phyloP scores from a whole-genome alignment of 2,329 filamentous ascomycete genomes.

The Alternaria gaisen region DNA sequence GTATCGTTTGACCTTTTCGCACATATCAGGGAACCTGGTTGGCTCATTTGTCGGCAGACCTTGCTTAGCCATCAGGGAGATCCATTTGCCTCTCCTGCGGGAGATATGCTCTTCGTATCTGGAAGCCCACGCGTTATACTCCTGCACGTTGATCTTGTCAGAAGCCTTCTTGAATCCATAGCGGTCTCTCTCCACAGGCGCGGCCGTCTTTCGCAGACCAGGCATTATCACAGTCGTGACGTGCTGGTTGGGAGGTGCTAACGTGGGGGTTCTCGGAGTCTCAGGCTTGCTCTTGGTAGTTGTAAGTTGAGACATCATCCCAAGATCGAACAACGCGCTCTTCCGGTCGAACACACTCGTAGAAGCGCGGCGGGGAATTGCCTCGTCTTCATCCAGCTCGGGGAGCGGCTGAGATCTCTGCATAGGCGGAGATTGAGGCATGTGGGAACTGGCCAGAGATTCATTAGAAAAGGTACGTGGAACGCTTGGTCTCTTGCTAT shows the following conservation, averaged over 20 bases:
- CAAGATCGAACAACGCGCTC: constrained; percentile 40
- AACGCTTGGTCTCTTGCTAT: constrained; percentile 34
- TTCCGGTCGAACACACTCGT: constrained; percentile 48
- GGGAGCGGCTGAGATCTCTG: constrained; percentile 41
- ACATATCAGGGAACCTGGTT: constrained; percentile 79
- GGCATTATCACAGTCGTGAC: constrained; percentile 16
- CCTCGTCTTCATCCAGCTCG: constrained; percentile 47
- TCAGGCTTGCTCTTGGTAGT: constrained; percentile 23
- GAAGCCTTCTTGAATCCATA: constrained; percentile 93
- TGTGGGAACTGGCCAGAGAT: constrained; percentile 14
- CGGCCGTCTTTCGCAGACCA: constrained; percentile 27
- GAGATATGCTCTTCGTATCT: constrained; percentile 78
- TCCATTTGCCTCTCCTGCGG: constrained; percentile 83
- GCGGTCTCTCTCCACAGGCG: constrained; percentile 69
- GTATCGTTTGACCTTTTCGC: constrained; percentile 86
- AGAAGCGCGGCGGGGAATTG: constrained; percentile 46
- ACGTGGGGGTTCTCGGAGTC: neutral
- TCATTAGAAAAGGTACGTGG: constrained; percentile 30
- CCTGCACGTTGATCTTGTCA: constrained; percentile 76
- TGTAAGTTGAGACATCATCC: constrained; percentile 25
- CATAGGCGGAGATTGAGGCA: constrained; percentile 31
- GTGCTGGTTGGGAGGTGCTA: constrained; percentile 9
- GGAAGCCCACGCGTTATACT: constrained; percentile 84
- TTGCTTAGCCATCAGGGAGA: constrained; percentile 76
- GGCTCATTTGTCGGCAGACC: constrained; percentile 76